Base-by-base conservation (phyloP, 345 rosid genomes). In the Populus davidiana region DNA sequence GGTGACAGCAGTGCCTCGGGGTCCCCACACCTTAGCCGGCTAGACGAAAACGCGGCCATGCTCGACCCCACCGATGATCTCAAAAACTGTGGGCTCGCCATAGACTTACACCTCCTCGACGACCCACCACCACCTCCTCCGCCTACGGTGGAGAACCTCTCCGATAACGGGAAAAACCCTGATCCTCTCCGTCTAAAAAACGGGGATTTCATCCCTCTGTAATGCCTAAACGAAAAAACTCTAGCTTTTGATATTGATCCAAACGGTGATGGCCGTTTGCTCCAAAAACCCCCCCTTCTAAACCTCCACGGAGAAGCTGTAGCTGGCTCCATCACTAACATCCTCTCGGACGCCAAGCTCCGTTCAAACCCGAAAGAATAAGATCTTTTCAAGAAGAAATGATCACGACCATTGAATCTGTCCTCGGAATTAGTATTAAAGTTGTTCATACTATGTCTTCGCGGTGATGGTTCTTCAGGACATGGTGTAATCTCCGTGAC, bases 1-100 rank as follows among this genome's bases (percentile, higher is more conserved):
- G 99, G 99, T 64, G 99, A 95, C 2, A 95, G 76, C 52, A 95
- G 71, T 49, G 99, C 99, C 87, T 95, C 99, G 25, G 99, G 99
- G 85, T 95, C 98, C 65, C 99, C 99, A 75, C 99, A 95, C 82
- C 99, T 80, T 21, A 93, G 77, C 82, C 99, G 79, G 85, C 99
- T 95, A 47, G 99, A 91, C 67, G 96, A 87, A 83, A 89, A 90
- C 25, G 87, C 85, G 61, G 87, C 85, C 54, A 83, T 82, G 69
- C 73, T 36, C 2, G 70, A 67, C 8, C 85, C 69, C 50, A 78
- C 83, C 14, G 87, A 74, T 20, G 92, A 76, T 74, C 90, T 71
- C 1, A 81, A 72, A 68, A 89, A 91, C 97, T 88, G 88, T 23
- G 97, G 98, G 29, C 98, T 94, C 83, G 90, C 85, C 94, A 91